Evolutionary conservation across 2,329 filamentous ascomycete genomes (phyloP).

Genomic region (Teratosphaeria destructans): DNA sequence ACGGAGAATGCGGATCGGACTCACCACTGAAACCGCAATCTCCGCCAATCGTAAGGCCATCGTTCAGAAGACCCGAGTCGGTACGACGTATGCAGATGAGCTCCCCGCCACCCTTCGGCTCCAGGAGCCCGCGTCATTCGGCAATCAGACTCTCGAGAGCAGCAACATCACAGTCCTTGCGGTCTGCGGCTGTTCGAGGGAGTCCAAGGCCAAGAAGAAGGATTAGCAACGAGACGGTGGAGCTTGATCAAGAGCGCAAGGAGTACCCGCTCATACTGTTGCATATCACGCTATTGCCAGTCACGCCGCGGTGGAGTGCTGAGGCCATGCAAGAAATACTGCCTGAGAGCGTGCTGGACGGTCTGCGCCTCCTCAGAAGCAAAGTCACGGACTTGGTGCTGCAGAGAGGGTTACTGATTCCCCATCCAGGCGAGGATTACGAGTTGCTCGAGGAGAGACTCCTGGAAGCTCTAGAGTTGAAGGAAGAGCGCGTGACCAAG

Average conservation of each 20-base stretch:
- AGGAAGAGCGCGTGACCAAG: conserved; percentile 58
- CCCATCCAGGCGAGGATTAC: conserved; percentile 71
- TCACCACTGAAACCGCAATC: conserved; percentile 34
- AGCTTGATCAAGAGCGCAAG: conserved; percentile 7
- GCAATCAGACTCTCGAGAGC: conserved; percentile 22
- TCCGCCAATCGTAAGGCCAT: conserved; percentile 46
- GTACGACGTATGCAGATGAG: conserved; percentile 63
- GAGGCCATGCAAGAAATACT: conserved; percentile 41
- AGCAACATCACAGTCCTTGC: conserved; percentile 31
- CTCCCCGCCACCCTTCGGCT: conserved; percentile 51
- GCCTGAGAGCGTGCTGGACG: conserved; percentile 42
- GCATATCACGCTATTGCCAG: conserved; percentile 65
- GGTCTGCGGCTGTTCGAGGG: conserved; percentile 30
- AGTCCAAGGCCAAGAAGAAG: conserved; percentile 44
- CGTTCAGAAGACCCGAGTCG: conserved; percentile 59
- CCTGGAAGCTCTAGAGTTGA: conserved; percentile 63
- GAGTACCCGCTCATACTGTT: conserved; percentile 59
- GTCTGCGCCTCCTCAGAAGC: conserved; percentile 58
- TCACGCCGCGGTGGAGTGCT: conserved; percentile 52
- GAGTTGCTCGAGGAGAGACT: conserved; percentile 69
- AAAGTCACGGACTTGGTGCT: conserved; percentile 63
- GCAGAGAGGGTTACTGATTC: conserved; percentile 61
- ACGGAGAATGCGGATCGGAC: conserved; percentile 8
- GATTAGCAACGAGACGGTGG: conserved; percentile 6
- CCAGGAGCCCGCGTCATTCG: conserved; percentile 30